Percentiles rank a stretch among this genome's conserved stretches.
phyloP scores from a whole-genome alignment of 805 yeast genomes.

The Brettanomyces custersianus region DNA sequence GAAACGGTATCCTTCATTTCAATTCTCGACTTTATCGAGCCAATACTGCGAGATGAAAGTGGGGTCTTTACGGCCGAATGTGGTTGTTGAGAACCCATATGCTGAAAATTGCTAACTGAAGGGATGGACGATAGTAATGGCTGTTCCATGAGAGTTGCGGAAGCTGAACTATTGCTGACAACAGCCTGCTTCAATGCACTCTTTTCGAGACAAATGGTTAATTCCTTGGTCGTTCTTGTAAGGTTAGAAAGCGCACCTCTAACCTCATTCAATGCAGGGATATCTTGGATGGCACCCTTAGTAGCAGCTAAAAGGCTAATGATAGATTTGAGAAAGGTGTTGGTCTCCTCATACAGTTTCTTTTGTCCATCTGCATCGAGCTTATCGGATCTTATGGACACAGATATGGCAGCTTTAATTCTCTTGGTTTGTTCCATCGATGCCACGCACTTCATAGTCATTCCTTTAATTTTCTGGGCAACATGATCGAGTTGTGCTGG shows the following conservation, averaged over 20 bases:
- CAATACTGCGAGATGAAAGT: neutral
- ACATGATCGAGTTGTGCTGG: slow-evolving; percentile 22
- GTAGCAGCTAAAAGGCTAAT: slow-evolving; percentile 79
- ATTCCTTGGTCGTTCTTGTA: slow-evolving; percentile 85
- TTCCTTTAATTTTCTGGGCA: slow-evolving; percentile 62
- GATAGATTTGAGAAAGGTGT: slow-evolving; percentile 71
- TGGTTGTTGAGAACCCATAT: neutral
- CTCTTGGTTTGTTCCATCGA: slow-evolving; percentile 78
- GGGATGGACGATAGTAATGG: slow-evolving; percentile 29
- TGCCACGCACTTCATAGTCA: slow-evolving; percentile 65
- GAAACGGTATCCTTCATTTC: slow-evolving; percentile 6
- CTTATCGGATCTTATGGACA: slow-evolving; percentile 24
- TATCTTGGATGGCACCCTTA: slow-evolving; percentile 70
- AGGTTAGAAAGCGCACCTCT: slow-evolving; percentile 71
- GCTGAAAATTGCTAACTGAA: slow-evolving; percentile 24
- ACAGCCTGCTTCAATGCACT: slow-evolving; percentile 36
- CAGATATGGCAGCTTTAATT: slow-evolving; percentile 45
- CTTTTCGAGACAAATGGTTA: slow-evolving; percentile 74
- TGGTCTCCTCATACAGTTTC: slow-evolving; percentile 78
- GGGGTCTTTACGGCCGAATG: neutral
- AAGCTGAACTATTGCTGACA: slow-evolving; percentile 12
- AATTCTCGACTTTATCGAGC: slow-evolving; percentile 1
- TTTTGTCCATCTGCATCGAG: slow-evolving; percentile 42
- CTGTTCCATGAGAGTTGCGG: slow-evolving; percentile 18
- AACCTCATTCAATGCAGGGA: slow-evolving; percentile 71